A percentile compares a stretch with the other conserved stretches of the same genome.
Evolutionary conservation across 345 rosid species (phyloP).

Genomic region (Orychophragmus violaceus): DNA sequence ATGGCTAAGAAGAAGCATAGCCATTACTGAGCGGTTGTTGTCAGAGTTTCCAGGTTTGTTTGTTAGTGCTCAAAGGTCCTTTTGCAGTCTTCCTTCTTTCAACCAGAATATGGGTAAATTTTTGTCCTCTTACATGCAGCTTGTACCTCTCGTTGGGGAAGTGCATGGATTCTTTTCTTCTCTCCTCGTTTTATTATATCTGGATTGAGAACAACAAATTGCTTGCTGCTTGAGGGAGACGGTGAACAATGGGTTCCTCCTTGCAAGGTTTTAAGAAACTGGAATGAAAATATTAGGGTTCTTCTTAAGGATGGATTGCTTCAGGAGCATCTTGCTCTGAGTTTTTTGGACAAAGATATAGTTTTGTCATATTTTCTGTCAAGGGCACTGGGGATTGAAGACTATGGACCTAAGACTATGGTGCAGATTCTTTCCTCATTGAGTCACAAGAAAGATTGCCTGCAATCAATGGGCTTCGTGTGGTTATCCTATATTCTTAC

Average conservation of each 20-base stretch:
- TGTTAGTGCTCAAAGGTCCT: conserved; percentile 56
- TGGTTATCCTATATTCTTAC: conserved; percentile 78
- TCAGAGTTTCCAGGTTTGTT: conserved; percentile 74
- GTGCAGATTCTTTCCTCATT: conserved; percentile 53
- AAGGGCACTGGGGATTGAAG: conserved; percentile 66
- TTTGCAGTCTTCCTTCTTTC: conserved; percentile 81
- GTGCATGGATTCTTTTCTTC: conserved; percentile 86
- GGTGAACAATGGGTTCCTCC: conserved; percentile 73
- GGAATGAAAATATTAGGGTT: conserved; percentile 59
- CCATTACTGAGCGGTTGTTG: conserved; percentile 84
- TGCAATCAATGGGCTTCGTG: conserved; percentile 54
- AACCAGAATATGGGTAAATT: conserved; percentile 71
- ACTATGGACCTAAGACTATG: conserved; percentile 69
- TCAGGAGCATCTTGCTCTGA: conserved; percentile 73
- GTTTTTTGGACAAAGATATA: conserved; percentile 67
- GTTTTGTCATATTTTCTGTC: conserved; percentile 71
- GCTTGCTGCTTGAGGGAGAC: conserved; percentile 81
- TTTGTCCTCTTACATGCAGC: conserved; percentile 74
- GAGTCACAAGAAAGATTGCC: conserved; percentile 47
- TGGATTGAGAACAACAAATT: conserved; percentile 53
- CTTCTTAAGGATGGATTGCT: conserved; percentile 62
- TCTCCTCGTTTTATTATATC: conserved; percentile 68
- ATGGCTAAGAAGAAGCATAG: too few relatives aligned
- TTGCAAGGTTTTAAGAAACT: conserved; percentile 77
- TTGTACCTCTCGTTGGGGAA: conserved; percentile 84